Evolutionary conservation across 83 land plant genomes (phyloP), one percentile per base, ranked within the genome.

Genomic region (Isoetes engelmannii): DNA sequence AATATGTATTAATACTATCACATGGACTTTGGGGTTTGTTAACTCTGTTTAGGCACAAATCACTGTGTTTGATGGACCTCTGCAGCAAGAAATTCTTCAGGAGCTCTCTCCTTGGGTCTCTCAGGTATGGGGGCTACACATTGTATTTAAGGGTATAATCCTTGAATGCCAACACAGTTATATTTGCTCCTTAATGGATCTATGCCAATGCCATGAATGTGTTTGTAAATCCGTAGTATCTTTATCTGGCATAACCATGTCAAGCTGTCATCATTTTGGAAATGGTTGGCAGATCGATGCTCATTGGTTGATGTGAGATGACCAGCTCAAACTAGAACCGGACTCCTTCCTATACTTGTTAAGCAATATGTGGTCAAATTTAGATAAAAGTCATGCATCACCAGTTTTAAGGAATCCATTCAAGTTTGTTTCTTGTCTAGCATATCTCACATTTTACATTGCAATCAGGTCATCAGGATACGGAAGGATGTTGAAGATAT

Each of bases 91-190:
- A 37, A 37, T 59, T 12, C 62, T 19, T 19, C 62, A 59, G 19
- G 62, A 59, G 19, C 9, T 59, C 28, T 18, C 62, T 4, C 62
- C 62, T 8, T 59, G 62, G 62, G 28, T 59, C 62, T 12, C 18
- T 42, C 62, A 59, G 62, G 62, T 59, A 18, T 19, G 13, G 55
- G 1, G 55, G 17, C 13, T 12, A 12, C 17, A 28, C 37, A 28
- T 28, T 28, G 37, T 28, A 28, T 28, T 28, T 0, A 28, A 28
- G 37, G 37, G 37, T 28, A 28, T 2, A 28, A 28, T 28, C 1
- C 37, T 28, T 28, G 37, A 28, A 28, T 28, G 37, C 37, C 37
- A 28, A 28, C 37, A 28, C 2, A 28, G 37, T 28, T 2, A 28
- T 0, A 28, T 28, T 28, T 28, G 37, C 37, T 28, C 37, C 37